Conservation (phyloP, 768 basidiomycete genomes). For the Hortiboletus flavorubellus region DNA sequence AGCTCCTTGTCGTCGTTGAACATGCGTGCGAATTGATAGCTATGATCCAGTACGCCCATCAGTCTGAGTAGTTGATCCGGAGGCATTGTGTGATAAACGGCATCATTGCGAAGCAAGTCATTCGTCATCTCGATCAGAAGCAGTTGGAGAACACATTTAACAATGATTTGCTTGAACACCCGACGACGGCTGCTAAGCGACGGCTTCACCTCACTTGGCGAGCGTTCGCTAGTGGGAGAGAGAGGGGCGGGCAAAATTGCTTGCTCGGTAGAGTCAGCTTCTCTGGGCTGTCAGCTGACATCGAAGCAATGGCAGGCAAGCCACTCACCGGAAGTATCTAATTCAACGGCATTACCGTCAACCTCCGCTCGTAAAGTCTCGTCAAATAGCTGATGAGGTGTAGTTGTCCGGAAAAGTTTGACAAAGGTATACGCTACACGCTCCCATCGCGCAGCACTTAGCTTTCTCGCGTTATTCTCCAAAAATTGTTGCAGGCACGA, state of each 20-base stretch:
- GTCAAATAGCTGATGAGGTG: conserved; percentile 95
- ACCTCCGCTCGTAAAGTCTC: conserved; percentile 86
- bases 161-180: conserved; percentile 97
- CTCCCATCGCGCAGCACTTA: conserved; percentile 86
- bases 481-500: conserved; percentile 95
- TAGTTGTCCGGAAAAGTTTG: conserved; percentile 95
- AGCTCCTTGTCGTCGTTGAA: conserved; percentile 99
- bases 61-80: conserved; percentile 89
- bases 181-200: conserved; percentile 70
- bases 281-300: conserved; percentile 5
- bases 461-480: conserved; percentile 87
- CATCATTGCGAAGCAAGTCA: conserved; percentile 88
- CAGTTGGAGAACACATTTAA: conserved; percentile 97
- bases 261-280: conserved; percentile 54
- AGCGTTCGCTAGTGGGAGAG: conserved; percentile 63
- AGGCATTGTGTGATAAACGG: conserved; percentile 91
- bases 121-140: conserved; percentile 96
- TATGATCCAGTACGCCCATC: conserved; percentile 95
- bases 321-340: conserved; percentile 43
- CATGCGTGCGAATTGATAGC: conserved; percentile 93
- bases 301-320: not conserved
- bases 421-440: conserved; percentile 89
- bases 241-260: conserved; percentile 86
- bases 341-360: conserved; percentile 53
- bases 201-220: conserved; percentile 45